A percentile compares a stretch with the other conserved stretches of the same genome.
phyloP scores from a whole-genome alignment of 768 basidiomycete genomes.

The Lyophyllum semitale region DNA sequence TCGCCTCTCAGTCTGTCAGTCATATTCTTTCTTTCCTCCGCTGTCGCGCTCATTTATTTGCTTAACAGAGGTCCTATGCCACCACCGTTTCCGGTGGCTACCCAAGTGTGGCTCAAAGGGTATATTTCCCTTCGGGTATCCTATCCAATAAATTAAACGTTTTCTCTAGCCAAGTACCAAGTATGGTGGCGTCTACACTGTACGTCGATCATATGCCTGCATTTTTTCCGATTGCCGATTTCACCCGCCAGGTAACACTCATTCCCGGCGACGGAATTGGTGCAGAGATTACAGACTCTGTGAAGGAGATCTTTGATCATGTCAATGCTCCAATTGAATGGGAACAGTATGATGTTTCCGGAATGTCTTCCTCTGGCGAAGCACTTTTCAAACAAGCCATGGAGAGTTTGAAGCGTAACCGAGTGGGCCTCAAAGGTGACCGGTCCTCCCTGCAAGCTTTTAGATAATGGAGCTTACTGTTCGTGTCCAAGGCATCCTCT shows the following conservation, averaged over 20 bases:
- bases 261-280: conserved; percentile 99
- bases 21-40: not conserved
- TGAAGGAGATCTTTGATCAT: conserved; percentile 98
- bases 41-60: not conserved
- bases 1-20: conserved; percentile 53
- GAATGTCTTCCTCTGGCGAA: conserved; percentile 92
- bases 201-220: conserved; percentile 36
- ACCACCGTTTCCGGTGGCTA: conserved; percentile 81
- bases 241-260: conserved; percentile 75
- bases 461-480: not conserved
- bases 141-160: conserved; percentile 10
- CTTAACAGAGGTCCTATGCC: conserved; percentile 55
- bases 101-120: conserved; percentile 72
- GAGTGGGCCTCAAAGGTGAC: conserved; percentile 95
- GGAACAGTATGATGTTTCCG: conserved; percentile 98
- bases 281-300: conserved; percentile 94
- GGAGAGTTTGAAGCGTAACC: conserved; percentile 96
- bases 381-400: conserved; percentile 96
- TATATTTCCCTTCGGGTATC: conserved; percentile 35
- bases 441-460: not conserved
- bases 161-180: conserved; percentile 73
- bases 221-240: conserved; percentile 21
- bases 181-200: conserved; percentile 92
- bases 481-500: conserved; percentile 79
- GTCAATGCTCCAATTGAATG: conserved; percentile 98